These are phyloP conservation scores for Microsporum ferrugineum DNA, from an alignment of 2,329 filamentous ascomycete species.

Conservation along the genomic window DNA sequence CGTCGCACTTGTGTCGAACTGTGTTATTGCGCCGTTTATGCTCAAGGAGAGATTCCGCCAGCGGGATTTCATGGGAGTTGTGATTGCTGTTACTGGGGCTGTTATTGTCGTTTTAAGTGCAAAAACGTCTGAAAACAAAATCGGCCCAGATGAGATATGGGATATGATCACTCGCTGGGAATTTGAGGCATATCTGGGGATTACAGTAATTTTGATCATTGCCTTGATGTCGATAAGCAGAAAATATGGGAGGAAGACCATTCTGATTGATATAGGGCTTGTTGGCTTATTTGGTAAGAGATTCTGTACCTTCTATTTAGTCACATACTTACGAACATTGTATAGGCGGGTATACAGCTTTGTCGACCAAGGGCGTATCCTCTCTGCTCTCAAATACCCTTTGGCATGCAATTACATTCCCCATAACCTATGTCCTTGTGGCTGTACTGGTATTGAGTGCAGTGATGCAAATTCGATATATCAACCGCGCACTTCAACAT, in stretches of 20 bases:
- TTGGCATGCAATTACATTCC: slow-evolving; percentile 78
- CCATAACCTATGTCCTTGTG: slow-evolving; percentile 79
- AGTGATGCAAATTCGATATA: slow-evolving; percentile 91
- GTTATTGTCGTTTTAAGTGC: slow-evolving; percentile 90
- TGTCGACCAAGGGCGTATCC: slow-evolving; percentile 92
- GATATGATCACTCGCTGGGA: slow-evolving; percentile 73
- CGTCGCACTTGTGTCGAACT: slow-evolving; percentile 94
- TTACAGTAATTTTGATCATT: slow-evolving; percentile 63
- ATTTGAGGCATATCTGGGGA: slow-evolving; percentile 78
- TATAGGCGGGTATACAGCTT: slow-evolving; percentile 81
- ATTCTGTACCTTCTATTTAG: slow-evolving; percentile 8
- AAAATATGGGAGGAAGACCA: slow-evolving; percentile 71
- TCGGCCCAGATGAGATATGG: slow-evolving; percentile 85
- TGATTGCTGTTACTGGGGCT: slow-evolving; percentile 76
- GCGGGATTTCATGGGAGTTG: slow-evolving; percentile 76
- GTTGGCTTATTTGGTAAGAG: slow-evolving; percentile 80
- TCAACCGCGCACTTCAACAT: slow-evolving; percentile 78
- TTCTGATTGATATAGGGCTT: slow-evolving; percentile 83
- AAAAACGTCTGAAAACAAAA: slow-evolving; percentile 74
- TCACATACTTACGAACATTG: slow-evolving; percentile 4
- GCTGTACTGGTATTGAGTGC: slow-evolving; percentile 71
- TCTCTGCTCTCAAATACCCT: slow-evolving; percentile 88
- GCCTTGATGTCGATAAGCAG: slow-evolving; percentile 71
- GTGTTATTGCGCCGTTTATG: slow-evolving; percentile 87
- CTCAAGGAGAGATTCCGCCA: slow-evolving; percentile 80